Evolutionary conservation across 331 rosid genomes (phyloP).

Genomic region (Cydonia oblonga): DNA sequence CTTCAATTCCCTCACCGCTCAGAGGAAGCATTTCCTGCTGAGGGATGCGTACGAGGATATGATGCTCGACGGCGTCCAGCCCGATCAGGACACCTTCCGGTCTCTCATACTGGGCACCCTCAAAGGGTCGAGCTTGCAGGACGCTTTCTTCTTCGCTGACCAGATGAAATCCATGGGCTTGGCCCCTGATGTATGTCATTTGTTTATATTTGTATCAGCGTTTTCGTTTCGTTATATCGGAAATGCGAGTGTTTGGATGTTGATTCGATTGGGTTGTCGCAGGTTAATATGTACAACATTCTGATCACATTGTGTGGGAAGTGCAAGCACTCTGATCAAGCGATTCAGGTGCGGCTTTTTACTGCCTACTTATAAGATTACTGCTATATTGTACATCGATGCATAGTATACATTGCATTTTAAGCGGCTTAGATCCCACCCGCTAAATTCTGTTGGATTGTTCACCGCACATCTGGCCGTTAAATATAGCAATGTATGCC

Average conservation of each 20-base stretch:
- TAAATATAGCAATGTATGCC: not conserved
- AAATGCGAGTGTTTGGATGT: not conserved
- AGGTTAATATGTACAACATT: slow-evolving; percentile 70
- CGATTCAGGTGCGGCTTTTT: slow-evolving; percentile 50
- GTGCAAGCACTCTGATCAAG: slow-evolving; percentile 67
- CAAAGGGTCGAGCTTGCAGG: slow-evolving; percentile 65
- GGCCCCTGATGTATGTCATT: slow-evolving; percentile 64
- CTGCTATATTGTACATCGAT: not conserved
- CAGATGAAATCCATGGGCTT: slow-evolving; percentile 84
- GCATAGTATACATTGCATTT: not conserved
- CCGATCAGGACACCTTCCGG: slow-evolving; percentile 59
- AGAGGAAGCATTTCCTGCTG: slow-evolving; percentile 56
- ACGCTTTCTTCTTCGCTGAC: slow-evolving; percentile 64
- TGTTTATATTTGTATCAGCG: not conserved
- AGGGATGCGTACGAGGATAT: slow-evolving; percentile 79
- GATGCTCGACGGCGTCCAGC: slow-evolving; percentile 93
- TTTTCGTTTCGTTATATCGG: not conserved
- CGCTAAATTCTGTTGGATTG: not conserved
- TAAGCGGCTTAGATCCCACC: not conserved
- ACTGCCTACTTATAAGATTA: not conserved
- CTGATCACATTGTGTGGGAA: slow-evolving; percentile 78
- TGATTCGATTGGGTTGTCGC: not conserved
- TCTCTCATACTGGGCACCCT: slow-evolving; percentile 62
- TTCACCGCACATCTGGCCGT: not conserved
- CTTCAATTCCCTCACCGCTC: slow-evolving; percentile 44